Conservation (phyloP, 306 rosid species). For the Quercus alba region DNA sequence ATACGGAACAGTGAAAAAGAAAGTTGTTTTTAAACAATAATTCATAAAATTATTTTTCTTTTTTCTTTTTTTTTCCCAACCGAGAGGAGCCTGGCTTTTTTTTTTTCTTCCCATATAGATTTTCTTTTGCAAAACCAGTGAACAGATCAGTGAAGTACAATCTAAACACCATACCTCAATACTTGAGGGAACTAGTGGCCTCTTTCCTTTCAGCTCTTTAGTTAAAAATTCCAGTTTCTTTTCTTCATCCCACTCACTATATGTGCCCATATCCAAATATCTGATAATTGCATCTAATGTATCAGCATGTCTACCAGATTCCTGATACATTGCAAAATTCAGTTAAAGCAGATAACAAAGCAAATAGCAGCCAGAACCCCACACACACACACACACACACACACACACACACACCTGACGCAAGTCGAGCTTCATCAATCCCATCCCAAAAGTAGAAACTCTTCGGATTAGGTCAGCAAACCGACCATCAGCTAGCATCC, state of each 20-base stretch:
- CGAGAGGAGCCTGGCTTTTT: too few relatives aligned
- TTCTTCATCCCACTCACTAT: constrained; percentile 96
- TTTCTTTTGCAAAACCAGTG: too few relatives aligned
- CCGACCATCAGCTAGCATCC: constrained; percentile 94
- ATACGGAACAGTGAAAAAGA: neutral
- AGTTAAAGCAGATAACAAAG: neutral
- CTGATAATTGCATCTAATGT: constrained; percentile 76
- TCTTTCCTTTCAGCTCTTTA: constrained; percentile 86
- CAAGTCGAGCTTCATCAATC: constrained; percentile 90
- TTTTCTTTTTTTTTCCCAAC: neutral
- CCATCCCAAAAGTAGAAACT: constrained; percentile 67
- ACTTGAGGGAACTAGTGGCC: constrained; percentile 79
- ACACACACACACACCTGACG: constrained; percentile 62
- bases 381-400: neutral
- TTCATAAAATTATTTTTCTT: neutral
- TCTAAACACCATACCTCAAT: constrained; percentile 61
- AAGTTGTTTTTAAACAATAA: neutral
- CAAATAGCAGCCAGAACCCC: constrained; percentile 12
- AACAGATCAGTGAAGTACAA: too few relatives aligned
- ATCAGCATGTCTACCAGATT: constrained; percentile 92
- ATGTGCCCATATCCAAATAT: constrained; percentile 80
- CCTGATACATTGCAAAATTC: constrained; percentile 47
- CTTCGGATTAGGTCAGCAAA: constrained; percentile 90
- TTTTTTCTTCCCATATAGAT: too few relatives aligned
- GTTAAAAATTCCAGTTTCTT: constrained; percentile 79